These are phyloP conservation scores for Lepidium didymum DNA, from an alignment of 345 rosid species.

Conservation along the genomic window DNA sequence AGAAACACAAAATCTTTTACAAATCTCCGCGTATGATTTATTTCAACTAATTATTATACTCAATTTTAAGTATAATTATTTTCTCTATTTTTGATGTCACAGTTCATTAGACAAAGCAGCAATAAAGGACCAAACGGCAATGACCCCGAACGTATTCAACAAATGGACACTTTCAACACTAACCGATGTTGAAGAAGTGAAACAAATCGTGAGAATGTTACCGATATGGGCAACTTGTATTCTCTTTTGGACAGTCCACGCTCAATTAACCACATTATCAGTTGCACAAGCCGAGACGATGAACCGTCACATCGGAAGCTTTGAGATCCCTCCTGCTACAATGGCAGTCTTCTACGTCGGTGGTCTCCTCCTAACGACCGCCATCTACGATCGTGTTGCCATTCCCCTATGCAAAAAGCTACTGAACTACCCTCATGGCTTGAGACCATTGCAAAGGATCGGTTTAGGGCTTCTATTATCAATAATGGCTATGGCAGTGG, in stretches of 20 bases:
- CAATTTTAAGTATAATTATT: no score
- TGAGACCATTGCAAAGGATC: constrained; percentile 78
- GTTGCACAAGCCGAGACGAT: constrained; percentile 88
- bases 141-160: constrained; percentile 23
- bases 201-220: constrained; percentile 73
- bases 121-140: constrained; percentile 36
- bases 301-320: constrained; percentile 84
- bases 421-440: constrained; percentile 61
- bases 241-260: constrained; percentile 93
- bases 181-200: constrained; percentile 93
- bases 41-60: no score
- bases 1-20: not conserved
- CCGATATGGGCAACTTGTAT: constrained; percentile 92
- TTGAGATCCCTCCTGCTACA: constrained; percentile 73
- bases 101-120: constrained; percentile 91
- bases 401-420: constrained; percentile 46
- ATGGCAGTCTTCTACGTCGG: constrained; percentile 75
- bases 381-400: constrained; percentile 61
- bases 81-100: constrained; percentile 24
- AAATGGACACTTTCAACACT: constrained; percentile 79
- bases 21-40: not conserved
- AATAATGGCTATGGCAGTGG: constrained; percentile 53
- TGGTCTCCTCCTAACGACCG: constrained; percentile 78
- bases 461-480: constrained; percentile 63
- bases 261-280: constrained; percentile 88